Percentiles rank a stretch among this genome's conserved stretches.
Evolutionary conservation across 306 rosid genomes (phyloP).

Genomic region (Trifolium pratense): DNA sequence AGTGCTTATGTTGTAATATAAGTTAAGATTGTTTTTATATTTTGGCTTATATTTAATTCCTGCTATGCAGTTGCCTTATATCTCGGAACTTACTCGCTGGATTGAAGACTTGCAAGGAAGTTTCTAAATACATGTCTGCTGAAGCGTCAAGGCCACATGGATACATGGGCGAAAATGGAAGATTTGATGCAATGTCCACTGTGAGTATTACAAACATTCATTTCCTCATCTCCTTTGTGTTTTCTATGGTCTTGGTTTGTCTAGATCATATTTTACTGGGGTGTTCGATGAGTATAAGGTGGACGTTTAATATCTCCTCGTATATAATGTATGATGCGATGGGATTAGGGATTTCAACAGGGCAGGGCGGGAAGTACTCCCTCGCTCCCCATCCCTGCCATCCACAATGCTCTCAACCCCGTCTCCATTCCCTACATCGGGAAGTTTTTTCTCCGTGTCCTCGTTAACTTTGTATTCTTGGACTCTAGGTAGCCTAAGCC

Average conservation of each 20-base stretch:
- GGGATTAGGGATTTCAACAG: neutral
- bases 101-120: constrained; percentile 81
- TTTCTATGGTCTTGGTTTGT: neutral
- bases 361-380: neutral
- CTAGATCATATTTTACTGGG: neutral
- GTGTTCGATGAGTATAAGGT: neutral
- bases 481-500: too few relatives aligned
- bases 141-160: constrained; percentile 54
- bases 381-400: neutral
- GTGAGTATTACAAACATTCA: constrained; percentile 51
- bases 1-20: neutral
- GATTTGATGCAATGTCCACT: constrained; percentile 45
- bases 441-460: neutral
- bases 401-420: neutral
- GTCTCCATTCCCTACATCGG: neutral
- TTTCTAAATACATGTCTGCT: constrained; percentile 69
- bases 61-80: constrained; percentile 80
- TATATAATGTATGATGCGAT: neutral
- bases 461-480: too few relatives aligned
- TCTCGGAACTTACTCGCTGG: constrained; percentile 79
- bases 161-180: constrained; percentile 52
- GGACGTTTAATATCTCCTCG: neutral
- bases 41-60: constrained; percentile 24
- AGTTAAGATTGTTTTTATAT: neutral
- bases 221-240: constrained; percentile 21